These are phyloP conservation scores for Fagopyrum homotropicum DNA, from an alignment of 148 eudicot genomes.

Conservation along the genomic window DNA sequence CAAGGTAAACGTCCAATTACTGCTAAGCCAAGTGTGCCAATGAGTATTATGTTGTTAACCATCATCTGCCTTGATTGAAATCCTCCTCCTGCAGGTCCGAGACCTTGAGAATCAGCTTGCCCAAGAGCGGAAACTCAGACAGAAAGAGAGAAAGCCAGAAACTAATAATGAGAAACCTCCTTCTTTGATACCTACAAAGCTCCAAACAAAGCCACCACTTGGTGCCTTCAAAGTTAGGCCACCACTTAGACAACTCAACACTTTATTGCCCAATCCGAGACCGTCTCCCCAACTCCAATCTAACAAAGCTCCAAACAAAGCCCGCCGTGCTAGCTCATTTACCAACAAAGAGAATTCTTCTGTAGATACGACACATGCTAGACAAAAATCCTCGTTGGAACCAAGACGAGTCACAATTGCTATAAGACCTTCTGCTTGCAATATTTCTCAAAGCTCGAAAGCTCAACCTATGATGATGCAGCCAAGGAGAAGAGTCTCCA, in stretches of 20 bases:
- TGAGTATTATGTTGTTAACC: too few relatives aligned
- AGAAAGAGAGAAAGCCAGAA: conserved; percentile 51
- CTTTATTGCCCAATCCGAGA: conserved; percentile 42
- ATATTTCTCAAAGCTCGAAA: conserved; percentile 18
- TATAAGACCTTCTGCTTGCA: conserved; percentile 17
- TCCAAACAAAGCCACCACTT: conserved; percentile 50
- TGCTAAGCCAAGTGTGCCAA: background rate
- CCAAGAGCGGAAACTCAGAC: conserved; percentile 67
- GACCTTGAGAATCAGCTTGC: conserved; percentile 81
- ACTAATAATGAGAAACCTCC: background rate
- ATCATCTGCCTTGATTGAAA: background rate
- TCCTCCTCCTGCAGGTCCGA: conserved; percentile 37
- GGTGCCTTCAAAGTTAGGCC: conserved; percentile 51
- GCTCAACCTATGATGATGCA: conserved; percentile 20
- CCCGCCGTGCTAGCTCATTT: too few relatives aligned
- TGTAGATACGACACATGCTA: conserved; percentile 20
- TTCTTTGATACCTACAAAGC: background rate
- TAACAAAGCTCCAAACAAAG: too few relatives aligned
- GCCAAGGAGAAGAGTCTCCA: conserved; percentile 63
- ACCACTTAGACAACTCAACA: conserved; percentile 62
- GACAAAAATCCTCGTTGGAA: conserved; percentile 24
- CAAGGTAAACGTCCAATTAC: conserved; percentile 37
- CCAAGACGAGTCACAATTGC: conserved; percentile 65
- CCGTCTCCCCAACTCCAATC: conserved; percentile 27
- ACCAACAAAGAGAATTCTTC: conserved; percentile 44